Evolutionary conservation across 2,329 filamentous ascomycete species (phyloP).

Genomic region (Diaporthe australafricana): DNA sequence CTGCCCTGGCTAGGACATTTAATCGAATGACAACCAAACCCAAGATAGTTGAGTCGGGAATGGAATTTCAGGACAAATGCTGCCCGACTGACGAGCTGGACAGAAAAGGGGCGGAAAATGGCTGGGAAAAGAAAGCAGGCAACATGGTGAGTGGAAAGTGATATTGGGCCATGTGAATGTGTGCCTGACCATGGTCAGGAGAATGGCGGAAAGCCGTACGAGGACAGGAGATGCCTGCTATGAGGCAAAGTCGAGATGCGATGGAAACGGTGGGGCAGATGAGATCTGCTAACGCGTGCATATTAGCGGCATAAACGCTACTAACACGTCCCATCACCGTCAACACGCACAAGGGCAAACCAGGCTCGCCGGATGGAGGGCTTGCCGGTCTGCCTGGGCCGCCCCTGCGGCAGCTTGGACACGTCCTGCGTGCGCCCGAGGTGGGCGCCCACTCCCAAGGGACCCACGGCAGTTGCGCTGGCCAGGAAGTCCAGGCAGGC

Average conservation of each 20-base stretch:
- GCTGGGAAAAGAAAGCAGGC: neutral
- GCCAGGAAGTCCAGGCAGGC: neutral
- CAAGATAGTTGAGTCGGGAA: neutral
- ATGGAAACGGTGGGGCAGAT: neutral
- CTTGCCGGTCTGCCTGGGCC: conserved; percentile 16
- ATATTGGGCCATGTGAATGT: conserved; percentile 26
- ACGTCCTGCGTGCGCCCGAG: conserved; percentile 14
- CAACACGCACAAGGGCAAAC: neutral
- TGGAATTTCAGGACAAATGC: neutral
- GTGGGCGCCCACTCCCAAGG: neutral
- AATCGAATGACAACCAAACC: neutral
- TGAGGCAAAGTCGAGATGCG: neutral
- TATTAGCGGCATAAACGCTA: rapidly evolving
- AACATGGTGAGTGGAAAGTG: neutral
- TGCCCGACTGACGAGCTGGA: conserved; percentile 14
- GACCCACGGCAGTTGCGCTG: conserved; percentile 23
- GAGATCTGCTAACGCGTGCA: neutral
- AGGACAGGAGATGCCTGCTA: conserved; percentile 26
- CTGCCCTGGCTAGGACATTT: neutral
- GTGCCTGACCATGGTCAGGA: conserved; percentile 15
- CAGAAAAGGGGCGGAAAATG: neutral
- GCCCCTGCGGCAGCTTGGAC: conserved; percentile 20
- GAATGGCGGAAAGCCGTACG: neutral
- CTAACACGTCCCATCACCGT: conserved; percentile 13
- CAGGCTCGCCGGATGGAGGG: conserved; percentile 3